Conservation (phyloP, 306 rosid species). For the Rubus parviflorus region DNA sequence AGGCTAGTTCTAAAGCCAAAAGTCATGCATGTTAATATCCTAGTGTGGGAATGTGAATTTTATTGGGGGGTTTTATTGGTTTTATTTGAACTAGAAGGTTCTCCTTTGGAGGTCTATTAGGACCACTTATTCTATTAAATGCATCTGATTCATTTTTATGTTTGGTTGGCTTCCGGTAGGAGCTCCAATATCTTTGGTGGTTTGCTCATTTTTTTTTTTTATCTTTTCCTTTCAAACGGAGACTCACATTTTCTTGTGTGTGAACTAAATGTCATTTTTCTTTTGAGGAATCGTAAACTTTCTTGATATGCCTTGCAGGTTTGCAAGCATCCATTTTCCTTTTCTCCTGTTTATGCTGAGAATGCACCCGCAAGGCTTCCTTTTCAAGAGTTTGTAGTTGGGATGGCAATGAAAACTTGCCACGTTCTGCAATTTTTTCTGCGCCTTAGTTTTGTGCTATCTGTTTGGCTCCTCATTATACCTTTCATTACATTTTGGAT, state of each 20-base stretch:
- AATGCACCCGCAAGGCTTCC: conserved; percentile 97
- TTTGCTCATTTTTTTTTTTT: not conserved
- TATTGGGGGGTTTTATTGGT: not conserved
- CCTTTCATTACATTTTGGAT: conserved; percentile 99
- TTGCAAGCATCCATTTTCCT: conserved; percentile 93
- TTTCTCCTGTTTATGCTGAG: conserved; percentile 96
- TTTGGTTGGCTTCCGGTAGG: not conserved
- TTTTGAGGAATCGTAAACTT: not conserved
- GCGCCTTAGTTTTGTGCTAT: conserved; percentile 92
- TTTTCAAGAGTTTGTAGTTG: conserved; percentile 94
- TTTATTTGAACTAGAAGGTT: not conserved
- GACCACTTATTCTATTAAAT: not conserved
- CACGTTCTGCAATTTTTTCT: conserved; percentile 90
- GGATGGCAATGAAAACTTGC: conserved; percentile 97
- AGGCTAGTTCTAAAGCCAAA: not conserved
- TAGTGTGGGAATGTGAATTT: not conserved
- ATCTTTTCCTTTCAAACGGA: no score
- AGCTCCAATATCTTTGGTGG: not conserved
- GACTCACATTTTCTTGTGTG: not conserved
- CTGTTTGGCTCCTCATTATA: conserved; percentile 96
- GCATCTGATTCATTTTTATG: not conserved
- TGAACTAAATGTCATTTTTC: not conserved
- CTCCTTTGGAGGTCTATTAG: not conserved
- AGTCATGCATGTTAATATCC: not conserved
- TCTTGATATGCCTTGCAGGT: conserved; percentile 60